Conservation (phyloP, 768 basidiomycete genomes). For the Trametopsis cervina region DNA sequence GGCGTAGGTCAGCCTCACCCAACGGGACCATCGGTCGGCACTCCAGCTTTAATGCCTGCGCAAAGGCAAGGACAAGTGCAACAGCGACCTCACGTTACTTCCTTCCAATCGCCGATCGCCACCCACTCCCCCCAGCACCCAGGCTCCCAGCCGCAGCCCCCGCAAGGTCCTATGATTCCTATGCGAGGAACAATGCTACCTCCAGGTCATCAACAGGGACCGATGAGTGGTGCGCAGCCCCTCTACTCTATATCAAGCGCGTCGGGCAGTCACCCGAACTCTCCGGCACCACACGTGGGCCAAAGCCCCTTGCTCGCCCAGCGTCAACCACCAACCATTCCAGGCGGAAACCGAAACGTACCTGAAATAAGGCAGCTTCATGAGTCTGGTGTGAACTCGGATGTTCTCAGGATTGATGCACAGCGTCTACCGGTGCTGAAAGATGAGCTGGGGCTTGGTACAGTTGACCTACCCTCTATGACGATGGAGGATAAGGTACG, state of each 20-base stretch:
- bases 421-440: slow-evolving; percentile 29
- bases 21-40: slow-evolving; percentile 8
- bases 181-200: slow-evolving; percentile 41
- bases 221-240: slow-evolving; percentile 29
- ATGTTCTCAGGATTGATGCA: slow-evolving; percentile 36
- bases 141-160: slow-evolving; percentile 29
- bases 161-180: slow-evolving; percentile 45
- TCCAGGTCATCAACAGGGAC: slow-evolving; percentile 33
- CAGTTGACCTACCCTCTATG: slow-evolving; percentile 40
- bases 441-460: slow-evolving; percentile 35
- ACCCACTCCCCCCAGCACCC: slow-evolving; percentile 50
- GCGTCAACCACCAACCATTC: slow-evolving; percentile 35
- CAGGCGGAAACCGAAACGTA: slow-evolving; percentile 8
- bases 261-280: slow-evolving; percentile 45
- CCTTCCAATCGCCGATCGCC: slow-evolving; percentile 62
- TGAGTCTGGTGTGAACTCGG: slow-evolving; percentile 28
- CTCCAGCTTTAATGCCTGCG: slow-evolving; percentile 23
- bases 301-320: slow-evolving; percentile 51
- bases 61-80: slow-evolving; percentile 26
- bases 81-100: slow-evolving; percentile 39
- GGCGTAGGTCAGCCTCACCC: slow-evolving; percentile 27
- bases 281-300: slow-evolving; percentile 40
- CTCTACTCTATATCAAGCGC: slow-evolving; percentile 32
- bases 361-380: slow-evolving; percentile 12
- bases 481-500: slow-evolving; percentile 57